A percentile compares a stretch with the other conserved stretches of the same genome.
These are phyloP conservation scores for Trichoderma brevicompactum DNA, from an alignment of 2,329 filamentous ascomycete genomes.

Conservation along the genomic window DNA sequence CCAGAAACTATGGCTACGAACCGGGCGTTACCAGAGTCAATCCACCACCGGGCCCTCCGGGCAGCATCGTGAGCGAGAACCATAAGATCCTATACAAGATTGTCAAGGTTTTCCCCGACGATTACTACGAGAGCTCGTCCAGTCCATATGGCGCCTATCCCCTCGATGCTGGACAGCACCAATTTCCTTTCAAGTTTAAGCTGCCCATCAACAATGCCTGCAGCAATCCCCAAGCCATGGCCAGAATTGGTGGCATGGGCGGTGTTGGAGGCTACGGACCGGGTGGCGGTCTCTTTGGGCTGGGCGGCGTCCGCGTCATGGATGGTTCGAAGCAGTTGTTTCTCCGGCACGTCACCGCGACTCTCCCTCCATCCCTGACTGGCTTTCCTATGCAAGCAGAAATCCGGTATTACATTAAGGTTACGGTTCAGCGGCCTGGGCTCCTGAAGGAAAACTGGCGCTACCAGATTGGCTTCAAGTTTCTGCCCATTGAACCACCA, in stretches of 20 bases:
- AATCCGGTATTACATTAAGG: constrained; percentile 93
- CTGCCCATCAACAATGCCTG: constrained; percentile 78
- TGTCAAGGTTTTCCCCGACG: constrained; percentile 71
- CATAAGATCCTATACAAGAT: constrained; percentile 78
- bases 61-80: constrained; percentile 58
- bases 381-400: constrained; percentile 86
- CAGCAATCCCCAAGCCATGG: constrained; percentile 57
- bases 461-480: constrained; percentile 71
- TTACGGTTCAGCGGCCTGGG: constrained; percentile 86
- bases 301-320: constrained; percentile 62
- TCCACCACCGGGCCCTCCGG: constrained; percentile 42
- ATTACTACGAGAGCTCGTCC: constrained; percentile 48
- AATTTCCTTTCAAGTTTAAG: constrained; percentile 80
- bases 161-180: constrained; percentile 70
- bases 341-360: constrained; percentile 76
- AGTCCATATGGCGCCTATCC: constrained; percentile 57
- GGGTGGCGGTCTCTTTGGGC: constrained; percentile 52
- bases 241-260: constrained; percentile 57
- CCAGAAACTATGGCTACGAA: constrained; percentile 51
- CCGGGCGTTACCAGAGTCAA: constrained; percentile 41
- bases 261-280: constrained; percentile 57
- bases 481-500: constrained; percentile 91
- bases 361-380: constrained; percentile 85
- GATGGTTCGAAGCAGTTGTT: constrained; percentile 66
- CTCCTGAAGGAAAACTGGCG: constrained; percentile 91